Evolutionary conservation across 2,329 filamentous ascomycete species (phyloP).

Genomic region (Laburnicola sp.): DNA sequence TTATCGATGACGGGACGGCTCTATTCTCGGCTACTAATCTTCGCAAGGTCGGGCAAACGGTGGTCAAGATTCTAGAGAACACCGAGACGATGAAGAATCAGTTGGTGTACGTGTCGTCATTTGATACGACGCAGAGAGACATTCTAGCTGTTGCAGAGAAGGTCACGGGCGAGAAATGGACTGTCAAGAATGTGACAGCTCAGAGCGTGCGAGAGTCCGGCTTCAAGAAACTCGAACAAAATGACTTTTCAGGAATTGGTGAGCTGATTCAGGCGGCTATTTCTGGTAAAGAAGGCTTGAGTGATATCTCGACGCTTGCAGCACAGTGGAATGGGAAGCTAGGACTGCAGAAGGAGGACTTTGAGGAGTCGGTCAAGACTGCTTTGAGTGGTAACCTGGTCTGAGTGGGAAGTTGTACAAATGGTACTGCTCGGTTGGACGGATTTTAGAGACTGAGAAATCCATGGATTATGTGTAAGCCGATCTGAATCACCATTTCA

Average conservation of each 20-base stretch:
- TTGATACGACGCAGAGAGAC: slow-evolving; percentile 62
- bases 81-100: slow-evolving; percentile 60
- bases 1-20: slow-evolving; percentile 61
- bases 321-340: slow-evolving; percentile 48
- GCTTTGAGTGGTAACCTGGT: too few relatives aligned
- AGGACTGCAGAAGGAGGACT: slow-evolving; percentile 46
- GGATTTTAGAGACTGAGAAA: too few relatives aligned
- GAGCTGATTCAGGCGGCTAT: slow-evolving; percentile 25
- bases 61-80: slow-evolving; percentile 55
- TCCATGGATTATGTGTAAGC: too few relatives aligned
- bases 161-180: slow-evolving; percentile 56
- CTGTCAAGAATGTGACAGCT: slow-evolving; percentile 47
- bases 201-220: slow-evolving; percentile 35
- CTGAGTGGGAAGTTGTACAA: slow-evolving; percentile 29
- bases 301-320: slow-evolving; percentile 23
- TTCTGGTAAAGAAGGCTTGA: slow-evolving; percentile 24
- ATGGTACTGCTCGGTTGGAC: too few relatives aligned
- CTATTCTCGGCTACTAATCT: slow-evolving; percentile 58
- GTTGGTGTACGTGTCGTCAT: slow-evolving; percentile 61
- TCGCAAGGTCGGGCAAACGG: slow-evolving; percentile 55
- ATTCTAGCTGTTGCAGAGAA: slow-evolving; percentile 59
- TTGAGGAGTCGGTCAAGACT: slow-evolving; percentile 45
- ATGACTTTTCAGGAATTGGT: slow-evolving; percentile 34
- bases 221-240: slow-evolving; percentile 42
- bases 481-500: too few relatives aligned